Conservation (phyloP, 2,329 filamentous ascomycete genomes). For the Neodidymelliopsis sp. region DNA sequence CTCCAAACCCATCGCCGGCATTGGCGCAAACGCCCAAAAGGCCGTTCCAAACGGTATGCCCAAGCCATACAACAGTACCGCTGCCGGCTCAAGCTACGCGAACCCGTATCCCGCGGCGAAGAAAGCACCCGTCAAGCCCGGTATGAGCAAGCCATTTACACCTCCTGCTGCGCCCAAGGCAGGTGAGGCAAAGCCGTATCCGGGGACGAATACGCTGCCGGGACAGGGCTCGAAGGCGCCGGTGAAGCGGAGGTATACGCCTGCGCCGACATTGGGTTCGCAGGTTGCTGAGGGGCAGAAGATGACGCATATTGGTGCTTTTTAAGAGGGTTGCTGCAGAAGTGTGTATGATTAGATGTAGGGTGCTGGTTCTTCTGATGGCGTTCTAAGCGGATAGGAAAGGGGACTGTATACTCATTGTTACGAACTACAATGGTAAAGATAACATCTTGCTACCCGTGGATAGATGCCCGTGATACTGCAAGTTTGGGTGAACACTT, state of each 20-base stretch:
- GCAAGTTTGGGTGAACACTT: too few species aligned
- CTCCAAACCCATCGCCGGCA: conserved; percentile 10
- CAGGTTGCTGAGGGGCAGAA: conserved; percentile 39
- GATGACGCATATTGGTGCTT: conserved; percentile 38
- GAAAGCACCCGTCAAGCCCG: conserved; percentile 39
- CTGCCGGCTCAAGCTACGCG: conserved; percentile 16
- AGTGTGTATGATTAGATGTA: conserved; percentile 8
- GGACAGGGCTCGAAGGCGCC: conserved; percentile 37
- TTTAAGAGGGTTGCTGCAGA: background rate
- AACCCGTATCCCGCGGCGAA: conserved; percentile 25
- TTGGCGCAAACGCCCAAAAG: conserved; percentile 11
- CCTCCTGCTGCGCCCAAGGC: conserved; percentile 24
- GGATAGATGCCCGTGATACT: too few species aligned
- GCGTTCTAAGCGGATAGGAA: conserved; percentile 5
- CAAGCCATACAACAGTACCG: conserved; percentile 22
- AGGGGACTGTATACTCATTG: background rate
- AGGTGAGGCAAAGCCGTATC: conserved; percentile 31
- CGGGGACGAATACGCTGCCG: conserved; percentile 41
- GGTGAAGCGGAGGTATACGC: conserved; percentile 37
- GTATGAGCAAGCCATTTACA: conserved; percentile 37
- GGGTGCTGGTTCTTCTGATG: background rate
- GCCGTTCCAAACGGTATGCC: conserved; percentile 15
- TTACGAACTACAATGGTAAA: background rate
- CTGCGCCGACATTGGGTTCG: conserved; percentile 32
- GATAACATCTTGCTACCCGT: background rate